A percentile compares a stretch with the other conserved stretches of the same genome.
These are phyloP conservation scores for Lactifluus piperatus DNA, from an alignment of 768 basidiomycete species.

Conservation along the genomic window DNA sequence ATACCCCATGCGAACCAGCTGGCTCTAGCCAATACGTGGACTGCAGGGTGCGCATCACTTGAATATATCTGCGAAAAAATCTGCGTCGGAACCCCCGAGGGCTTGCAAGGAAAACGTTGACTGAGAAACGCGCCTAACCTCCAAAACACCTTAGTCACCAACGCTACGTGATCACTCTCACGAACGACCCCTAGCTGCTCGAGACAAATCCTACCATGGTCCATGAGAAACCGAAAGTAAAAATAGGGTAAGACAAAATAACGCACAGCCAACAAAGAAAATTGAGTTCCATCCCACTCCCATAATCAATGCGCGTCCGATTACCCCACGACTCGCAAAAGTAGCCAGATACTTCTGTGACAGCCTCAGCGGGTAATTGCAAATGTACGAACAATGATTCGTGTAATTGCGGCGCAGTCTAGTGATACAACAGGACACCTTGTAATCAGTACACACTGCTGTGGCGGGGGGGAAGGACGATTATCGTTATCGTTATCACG, in stretches of 20 bases:
- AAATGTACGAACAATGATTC: constrained; percentile 50
- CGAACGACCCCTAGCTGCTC: constrained; percentile 57
- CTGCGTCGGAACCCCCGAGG: background rate
- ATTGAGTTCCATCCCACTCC: constrained; percentile 99
- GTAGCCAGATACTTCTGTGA: constrained; percentile 68
- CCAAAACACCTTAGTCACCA: constrained; percentile 89
- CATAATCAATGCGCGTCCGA: constrained; percentile 88
- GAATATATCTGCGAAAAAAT: constrained; percentile 43
- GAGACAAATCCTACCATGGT: constrained; percentile 59
- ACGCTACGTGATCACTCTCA: constrained; percentile 56
- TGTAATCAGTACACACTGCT: background rate
- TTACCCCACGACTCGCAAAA: constrained; percentile 90
- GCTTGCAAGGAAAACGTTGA: too few relatives aligned
- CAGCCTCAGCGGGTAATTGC: constrained; percentile 51
- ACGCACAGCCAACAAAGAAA: constrained; percentile 93
- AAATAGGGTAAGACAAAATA: background rate
- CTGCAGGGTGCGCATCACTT: constrained; percentile 79
- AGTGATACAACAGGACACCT: background rate
- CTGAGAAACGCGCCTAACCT: too few relatives aligned
- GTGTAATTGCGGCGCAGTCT: constrained; percentile 37
- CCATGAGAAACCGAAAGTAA: background rate
- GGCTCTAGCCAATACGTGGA: constrained; percentile 97
- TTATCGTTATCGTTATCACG: constrained; percentile 4
- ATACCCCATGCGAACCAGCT: constrained; percentile 97
- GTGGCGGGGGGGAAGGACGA: background rate